Evolutionary conservation across 352 stramenopile species (phyloP).

Genomic region (Phytophthora colocasiae): DNA sequence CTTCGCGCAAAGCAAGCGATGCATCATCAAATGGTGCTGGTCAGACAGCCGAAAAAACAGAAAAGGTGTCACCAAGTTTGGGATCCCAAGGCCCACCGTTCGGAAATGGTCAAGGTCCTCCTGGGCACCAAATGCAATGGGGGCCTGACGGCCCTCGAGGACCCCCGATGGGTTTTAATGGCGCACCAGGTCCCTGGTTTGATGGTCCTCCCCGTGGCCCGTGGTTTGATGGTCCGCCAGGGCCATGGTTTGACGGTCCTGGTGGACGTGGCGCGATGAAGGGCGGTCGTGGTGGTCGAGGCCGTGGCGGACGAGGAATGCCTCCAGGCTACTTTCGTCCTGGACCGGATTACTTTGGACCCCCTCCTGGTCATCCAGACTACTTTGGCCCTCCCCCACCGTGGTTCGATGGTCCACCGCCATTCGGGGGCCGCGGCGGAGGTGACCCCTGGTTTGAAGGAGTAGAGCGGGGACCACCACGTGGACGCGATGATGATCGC

Average conservation of each 20-base stretch:
- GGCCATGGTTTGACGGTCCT: constrained; percentile 81
- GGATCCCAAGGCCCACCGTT: constrained; percentile 39
- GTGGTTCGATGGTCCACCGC: constrained; percentile 74
- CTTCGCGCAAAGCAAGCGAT: constrained; percentile 34
- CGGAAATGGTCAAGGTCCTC: constrained; percentile 36
- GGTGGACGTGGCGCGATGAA: constrained; percentile 49
- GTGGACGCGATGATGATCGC: constrained; percentile 51
- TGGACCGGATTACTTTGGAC: constrained; percentile 78
- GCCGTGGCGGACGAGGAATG: constrained; percentile 44
- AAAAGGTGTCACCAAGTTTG: constrained; percentile 29
- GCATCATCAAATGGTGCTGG: constrained; percentile 25
- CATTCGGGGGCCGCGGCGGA: constrained; percentile 53
- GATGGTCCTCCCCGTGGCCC: constrained; percentile 64
- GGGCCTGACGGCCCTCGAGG: constrained; percentile 48
- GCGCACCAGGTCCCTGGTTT: constrained; percentile 70
- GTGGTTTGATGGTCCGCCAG: constrained; percentile 78
- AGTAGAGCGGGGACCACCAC: constrained; percentile 40
- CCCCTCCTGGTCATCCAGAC: constrained; percentile 73
- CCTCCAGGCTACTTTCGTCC: constrained; percentile 77
- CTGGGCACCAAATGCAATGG: constrained; percentile 37
- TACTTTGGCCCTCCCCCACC: constrained; percentile 76
- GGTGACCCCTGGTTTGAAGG: constrained; percentile 55
- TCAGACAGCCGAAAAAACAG: constrained; percentile 25
- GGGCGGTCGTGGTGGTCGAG: constrained; percentile 54
- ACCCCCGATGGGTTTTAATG: constrained; percentile 63